A percentile compares a stretch with the other conserved stretches of the same genome.
phyloP scores from a whole-genome alignment of 331 rosid genomes.

The Stylosanthes scabra region DNA sequence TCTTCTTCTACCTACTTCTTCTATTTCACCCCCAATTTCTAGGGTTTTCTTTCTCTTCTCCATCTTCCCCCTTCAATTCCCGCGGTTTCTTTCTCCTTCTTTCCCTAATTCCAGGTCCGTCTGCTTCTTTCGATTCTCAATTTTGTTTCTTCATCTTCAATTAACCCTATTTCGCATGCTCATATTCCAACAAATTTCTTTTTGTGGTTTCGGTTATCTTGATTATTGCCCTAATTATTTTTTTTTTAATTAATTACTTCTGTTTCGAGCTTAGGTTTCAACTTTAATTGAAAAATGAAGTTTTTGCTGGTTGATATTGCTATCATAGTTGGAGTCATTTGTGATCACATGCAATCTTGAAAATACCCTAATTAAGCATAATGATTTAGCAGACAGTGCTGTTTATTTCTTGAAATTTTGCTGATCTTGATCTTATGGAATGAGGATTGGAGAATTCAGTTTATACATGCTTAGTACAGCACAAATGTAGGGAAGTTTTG shows the following conservation, averaged over 20 bases:
- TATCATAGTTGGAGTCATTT: not conserved
- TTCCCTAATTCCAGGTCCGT: slow-evolving; percentile 48
- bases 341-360: slow-evolving; percentile 10
- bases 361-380: not conserved
- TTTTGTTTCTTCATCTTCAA: slow-evolving; percentile 16
- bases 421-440: slow-evolving; percentile 1
- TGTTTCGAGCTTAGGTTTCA: slow-evolving; percentile 3
- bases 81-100: not conserved
- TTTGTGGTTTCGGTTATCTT: not conserved
- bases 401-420: not conserved
- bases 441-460: no score
- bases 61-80: not conserved
- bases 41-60: slow-evolving; percentile 32
- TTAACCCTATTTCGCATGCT: not conserved
- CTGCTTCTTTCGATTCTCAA: slow-evolving; percentile 17
- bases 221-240: not conserved
- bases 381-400: slow-evolving; percentile 15
- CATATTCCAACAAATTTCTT: not conserved
- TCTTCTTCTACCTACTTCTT: not conserved
- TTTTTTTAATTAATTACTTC: not conserved
- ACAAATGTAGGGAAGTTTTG: no score
- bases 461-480: no score
- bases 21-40: slow-evolving; percentile 22
- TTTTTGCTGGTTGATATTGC: not conserved
- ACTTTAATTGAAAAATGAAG: not conserved